These are phyloP conservation scores for Teratosphaeria nubilosa DNA, from an alignment of 2,329 filamentous ascomycete genomes.

Conservation along the genomic window DNA sequence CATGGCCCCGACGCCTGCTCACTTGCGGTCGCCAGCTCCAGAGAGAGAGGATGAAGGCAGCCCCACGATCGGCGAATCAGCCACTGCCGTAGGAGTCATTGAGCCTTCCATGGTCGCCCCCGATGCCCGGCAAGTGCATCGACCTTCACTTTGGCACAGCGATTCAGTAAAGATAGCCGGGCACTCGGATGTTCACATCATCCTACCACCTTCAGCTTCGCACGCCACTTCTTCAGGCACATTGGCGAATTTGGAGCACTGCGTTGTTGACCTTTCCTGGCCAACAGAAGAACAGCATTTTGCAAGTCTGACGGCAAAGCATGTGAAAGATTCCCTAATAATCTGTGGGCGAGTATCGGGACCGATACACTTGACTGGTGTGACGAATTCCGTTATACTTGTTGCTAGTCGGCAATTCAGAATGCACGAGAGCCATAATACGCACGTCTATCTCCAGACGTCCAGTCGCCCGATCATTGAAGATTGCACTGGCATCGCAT, in stretches of 20 bases:
- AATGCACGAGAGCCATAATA: conserved; percentile 76
- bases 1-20: conserved; percentile 28
- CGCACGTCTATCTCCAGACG: conserved; percentile 76
- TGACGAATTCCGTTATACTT: conserved; percentile 64
- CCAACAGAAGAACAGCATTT: conserved; percentile 52
- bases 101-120: background rate
- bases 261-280: conserved; percentile 68
- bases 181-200: conserved; percentile 62
- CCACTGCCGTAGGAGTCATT: background rate
- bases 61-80: background rate
- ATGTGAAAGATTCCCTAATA: conserved; percentile 60
- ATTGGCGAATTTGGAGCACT: conserved; percentile 57
- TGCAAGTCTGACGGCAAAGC: conserved; percentile 58
- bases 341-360: conserved; percentile 70
- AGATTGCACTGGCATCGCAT: conserved; percentile 67
- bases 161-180: conserved; percentile 51
- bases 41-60: conserved; percentile 7
- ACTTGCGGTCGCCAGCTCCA: conserved; percentile 13
- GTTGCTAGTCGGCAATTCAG: conserved; percentile 78
- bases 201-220: conserved; percentile 60
- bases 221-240: conserved; percentile 61
- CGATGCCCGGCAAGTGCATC: conserved; percentile 21
- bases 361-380: conserved; percentile 69
- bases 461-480: conserved; percentile 87
- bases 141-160: conserved; percentile 48